Base-by-base conservation (phyloP, 2,329 filamentous ascomycete genomes). In the Alternaria solani region DNA sequence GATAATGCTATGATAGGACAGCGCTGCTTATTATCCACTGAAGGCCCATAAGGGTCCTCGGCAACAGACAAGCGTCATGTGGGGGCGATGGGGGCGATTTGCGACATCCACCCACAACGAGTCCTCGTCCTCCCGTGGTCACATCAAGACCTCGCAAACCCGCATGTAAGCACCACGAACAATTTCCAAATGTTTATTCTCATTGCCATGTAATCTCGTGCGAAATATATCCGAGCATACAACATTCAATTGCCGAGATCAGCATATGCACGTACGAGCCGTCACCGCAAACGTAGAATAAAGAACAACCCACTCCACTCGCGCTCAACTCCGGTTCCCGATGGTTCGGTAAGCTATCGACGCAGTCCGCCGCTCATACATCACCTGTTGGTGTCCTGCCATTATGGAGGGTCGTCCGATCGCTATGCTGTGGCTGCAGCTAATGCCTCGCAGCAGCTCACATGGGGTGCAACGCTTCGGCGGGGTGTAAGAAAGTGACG, bases 311-410 rank as follows among this genome's bases (percentile, higher is more conserved):
- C 55, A 51, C 42, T 46, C 48, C 38, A 48, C 41, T 39, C n/a
- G 61, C 61, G 61, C 63, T 59, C 25, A 57, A 38, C 61, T 62
- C 63, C 63, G 63, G 46, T 39, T 34, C 44, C 61, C 61, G 56
- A 57, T 59, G 52, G 48, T 38, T 23, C 55, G 61, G 57, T 49
- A 53, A 34, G 51, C 63, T 36, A 49, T 47, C 52, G 44, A 54
- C 39, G 46, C 25, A 55, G 54, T 57, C 38, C 28, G 49, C 26
- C 47, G 44, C 49, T 34, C 42, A 38, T 26, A 32, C 43, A 57
- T 39, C 30, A 34, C 25, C 58, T 53, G 49, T 38, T 34, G 20
- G 38, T 18, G 46, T 36, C 49, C 26, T 47, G 16, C n/a, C 49
- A 2, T 32, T 48, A 41, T 41, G 49, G 42, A 47, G 34, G 34